A percentile compares a stretch with the other conserved stretches of the same genome.
These are phyloP conservation scores for Filobasidium wieringae DNA, from an alignment of 768 basidiomycete species.

Conservation along the genomic window DNA sequence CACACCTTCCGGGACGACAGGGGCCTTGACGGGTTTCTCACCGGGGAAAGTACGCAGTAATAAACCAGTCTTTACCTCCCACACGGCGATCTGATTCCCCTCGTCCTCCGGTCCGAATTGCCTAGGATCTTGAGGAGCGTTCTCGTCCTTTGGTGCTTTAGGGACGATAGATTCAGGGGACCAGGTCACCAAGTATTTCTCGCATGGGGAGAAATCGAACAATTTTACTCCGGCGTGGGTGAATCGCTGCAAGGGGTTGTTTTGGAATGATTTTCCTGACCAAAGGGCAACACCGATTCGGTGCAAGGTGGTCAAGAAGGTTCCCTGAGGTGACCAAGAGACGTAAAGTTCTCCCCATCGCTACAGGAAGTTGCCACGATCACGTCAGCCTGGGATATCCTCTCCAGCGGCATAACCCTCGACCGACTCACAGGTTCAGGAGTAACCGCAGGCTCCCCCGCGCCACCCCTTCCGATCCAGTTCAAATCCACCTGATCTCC, in stretches of 20 bases:
- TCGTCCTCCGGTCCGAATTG: conserved; percentile 63
- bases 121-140: conserved; percentile 10
- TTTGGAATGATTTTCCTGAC: conserved; percentile 85
- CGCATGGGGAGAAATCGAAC: conserved; percentile 93
- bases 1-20: conserved; percentile 6
- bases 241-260: conserved; percentile 50
- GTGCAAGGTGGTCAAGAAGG: conserved; percentile 86
- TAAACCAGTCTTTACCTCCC: conserved; percentile 89
- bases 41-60: conserved; percentile 81
- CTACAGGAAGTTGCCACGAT: conserved; percentile 39
- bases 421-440: conserved; percentile 8
- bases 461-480: conserved; percentile 79
- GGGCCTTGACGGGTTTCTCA: conserved; percentile 21
- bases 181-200: conserved; percentile 94
- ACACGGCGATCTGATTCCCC: conserved; percentile 93
- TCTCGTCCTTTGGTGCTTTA: conserved; percentile 40
- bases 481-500: conserved; percentile 79
- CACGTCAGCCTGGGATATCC: neutral
- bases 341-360: conserved; percentile 96
- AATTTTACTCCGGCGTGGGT: conserved; percentile 90
- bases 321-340: conserved; percentile 92
- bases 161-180: conserved; percentile 85
- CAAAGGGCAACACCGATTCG: conserved; percentile 90
- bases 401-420: neutral
- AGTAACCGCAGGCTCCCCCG: conserved; percentile 24